Evolutionary conservation across 805 yeast species (phyloP).

Genomic region (Kluyveromyces starmeri): DNA sequence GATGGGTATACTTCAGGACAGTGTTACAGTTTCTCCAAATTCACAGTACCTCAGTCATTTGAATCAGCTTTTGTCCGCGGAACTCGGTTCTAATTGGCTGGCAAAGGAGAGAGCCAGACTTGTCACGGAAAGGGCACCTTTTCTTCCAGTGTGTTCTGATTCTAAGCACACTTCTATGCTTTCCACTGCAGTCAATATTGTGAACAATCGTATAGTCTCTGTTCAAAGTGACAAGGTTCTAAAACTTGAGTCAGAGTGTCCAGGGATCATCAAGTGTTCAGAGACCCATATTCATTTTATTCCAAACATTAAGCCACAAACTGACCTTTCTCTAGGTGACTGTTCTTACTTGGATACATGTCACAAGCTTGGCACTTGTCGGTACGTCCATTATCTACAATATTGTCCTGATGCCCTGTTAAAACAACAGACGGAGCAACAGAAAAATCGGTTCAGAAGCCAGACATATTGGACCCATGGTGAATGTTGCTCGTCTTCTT

Average conservation of each 20-base stretch:
- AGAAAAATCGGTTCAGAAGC: conserved; percentile 14
- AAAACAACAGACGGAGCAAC: conserved; percentile 7
- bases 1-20: conserved; percentile 2
- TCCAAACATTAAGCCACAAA: conserved; percentile 48
- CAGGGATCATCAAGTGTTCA: conserved; percentile 25
- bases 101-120: conserved; percentile 21
- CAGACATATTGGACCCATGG: conserved; percentile 29
- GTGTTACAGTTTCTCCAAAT: conserved; percentile 7
- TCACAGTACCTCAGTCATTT: conserved; percentile 8
- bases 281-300: conserved; percentile 40
- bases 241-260: conserved; percentile 14
- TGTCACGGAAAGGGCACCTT: conserved; percentile 11
- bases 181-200: conserved; percentile 16
- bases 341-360: conserved; percentile 93
- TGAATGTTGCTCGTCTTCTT: conserved; percentile 27
- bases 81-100: conserved; percentile 19
- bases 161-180: conserved; percentile 15
- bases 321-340: conserved; percentile 72
- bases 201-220: conserved; percentile 23
- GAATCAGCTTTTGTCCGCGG: conserved; percentile 11
- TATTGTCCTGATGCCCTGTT: conserved; percentile 30
- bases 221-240: conserved; percentile 21
- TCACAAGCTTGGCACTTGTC: conserved; percentile 71
- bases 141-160: conserved; percentile 21
- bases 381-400: conserved; percentile 68